Evolutionary conservation across 1,139 yeast species (phyloP), one percentile per base, ranked within the genome.

Genomic region (Suhomyces bribrorum): DNA sequence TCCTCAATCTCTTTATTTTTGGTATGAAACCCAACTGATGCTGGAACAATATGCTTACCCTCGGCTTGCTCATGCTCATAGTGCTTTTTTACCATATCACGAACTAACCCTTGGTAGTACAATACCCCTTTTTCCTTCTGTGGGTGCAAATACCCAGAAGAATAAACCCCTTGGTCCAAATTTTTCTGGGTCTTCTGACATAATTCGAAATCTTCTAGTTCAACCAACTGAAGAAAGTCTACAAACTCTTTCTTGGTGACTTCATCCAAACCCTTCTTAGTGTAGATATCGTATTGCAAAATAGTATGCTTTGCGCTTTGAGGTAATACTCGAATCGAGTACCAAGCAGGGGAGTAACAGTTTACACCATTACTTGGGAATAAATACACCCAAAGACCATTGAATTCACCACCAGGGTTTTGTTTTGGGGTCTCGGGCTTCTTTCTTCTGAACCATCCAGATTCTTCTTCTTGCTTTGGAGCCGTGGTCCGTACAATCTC

Each of bases 401-500:
- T 75, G 60, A 75, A 76, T 16, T 69, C 75, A 43, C 83, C 83
- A 39, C 83, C 83, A 14, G 77, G 77, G 58, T 77, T 77, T 52
- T 59, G 59, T 46, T 55, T 54, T 5, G 45, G 37, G 29, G 40
- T 26, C 47, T 63, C 59, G 52, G 65, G 66, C 47, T 57, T 68
- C 27, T 75, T 75, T 41, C 73, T 69, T 0, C 81, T 79, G 54
- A 77, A 75, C 81, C 81, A 77, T 2, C 73, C 63, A 9, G 64
- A 54, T 28, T 64, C 63, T 36, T 77, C 87, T 32, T 86, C 88
- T 56, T 89, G 96, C 69, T 88, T 95, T 59, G 88, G 96, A 31
- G 85, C 84, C 81, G 86, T 56, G 79, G 87, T 68, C 82, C 86
- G 47, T 84, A 85, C 62, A 86, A 76, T 63, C 95, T 80, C 59